phyloP scores from a whole-genome alignment of 1,284 basidiomycete genomes.

The Trichosporon asahii region DNA sequence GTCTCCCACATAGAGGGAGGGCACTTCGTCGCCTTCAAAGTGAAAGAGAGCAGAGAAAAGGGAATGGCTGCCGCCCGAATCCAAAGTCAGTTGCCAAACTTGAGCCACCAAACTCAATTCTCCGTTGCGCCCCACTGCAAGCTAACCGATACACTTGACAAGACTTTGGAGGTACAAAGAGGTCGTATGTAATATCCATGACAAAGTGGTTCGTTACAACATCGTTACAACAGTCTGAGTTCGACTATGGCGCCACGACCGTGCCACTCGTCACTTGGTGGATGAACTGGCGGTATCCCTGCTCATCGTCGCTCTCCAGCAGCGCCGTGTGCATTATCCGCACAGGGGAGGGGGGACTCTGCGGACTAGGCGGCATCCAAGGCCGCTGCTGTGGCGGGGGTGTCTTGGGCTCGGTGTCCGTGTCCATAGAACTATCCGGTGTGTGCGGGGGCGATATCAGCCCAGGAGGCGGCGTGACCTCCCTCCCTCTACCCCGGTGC shows the following conservation, averaged over 20 bases:
- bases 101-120: neutral
- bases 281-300: slow-evolving; percentile 45
- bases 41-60: no score
- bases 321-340: slow-evolving; percentile 41
- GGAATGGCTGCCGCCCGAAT: no score
- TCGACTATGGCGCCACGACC: neutral
- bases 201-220: no score
- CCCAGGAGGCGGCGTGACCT: neutral
- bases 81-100: neutral
- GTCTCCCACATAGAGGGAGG: no score
- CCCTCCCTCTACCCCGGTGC: neutral
- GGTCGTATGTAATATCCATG: neutral
- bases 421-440: neutral
- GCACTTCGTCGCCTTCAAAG: no score
- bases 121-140: no score
- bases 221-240: no score
- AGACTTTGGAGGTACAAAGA: neutral
- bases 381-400: neutral
- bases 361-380: slow-evolving; percentile 19
- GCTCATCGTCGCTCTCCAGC: slow-evolving; percentile 44
- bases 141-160: no score
- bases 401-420: neutral
- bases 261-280: slow-evolving; percentile 37
- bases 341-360: neutral
- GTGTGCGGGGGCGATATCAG: neutral